Conservation (phyloP, 139 green algal species). For the Chlorella sp. region DNA sequence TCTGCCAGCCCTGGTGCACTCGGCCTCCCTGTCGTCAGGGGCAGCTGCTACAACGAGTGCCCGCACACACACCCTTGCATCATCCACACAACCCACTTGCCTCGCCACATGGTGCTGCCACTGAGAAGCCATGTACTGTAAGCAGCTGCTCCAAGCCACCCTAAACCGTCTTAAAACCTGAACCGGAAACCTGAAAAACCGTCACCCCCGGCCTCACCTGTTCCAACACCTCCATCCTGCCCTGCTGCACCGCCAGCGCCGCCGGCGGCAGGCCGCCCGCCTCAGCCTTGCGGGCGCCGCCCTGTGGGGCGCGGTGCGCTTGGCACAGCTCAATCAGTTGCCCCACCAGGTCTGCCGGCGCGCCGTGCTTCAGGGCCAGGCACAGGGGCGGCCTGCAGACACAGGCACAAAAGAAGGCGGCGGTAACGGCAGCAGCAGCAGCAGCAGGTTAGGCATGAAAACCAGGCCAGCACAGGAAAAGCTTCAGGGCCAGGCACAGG, state of each 20-base stretch:
- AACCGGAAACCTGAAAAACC: too few relatives aligned
- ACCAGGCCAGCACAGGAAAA: too few relatives aligned
- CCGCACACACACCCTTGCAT: too few relatives aligned
- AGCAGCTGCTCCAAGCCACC: too few relatives aligned
- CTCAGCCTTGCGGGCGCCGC: background rate
- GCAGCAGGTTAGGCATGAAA: background rate
- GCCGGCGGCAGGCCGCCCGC: background rate
- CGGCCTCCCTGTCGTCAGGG: too few relatives aligned
- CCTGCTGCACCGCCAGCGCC: background rate
- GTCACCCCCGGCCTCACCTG: background rate
- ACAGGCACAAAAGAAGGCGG: background rate
- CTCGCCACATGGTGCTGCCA: background rate
- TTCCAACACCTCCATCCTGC: background rate
- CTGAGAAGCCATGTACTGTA: too few relatives aligned
- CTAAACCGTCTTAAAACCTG: too few relatives aligned
- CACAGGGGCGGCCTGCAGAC: conserved; percentile 13
- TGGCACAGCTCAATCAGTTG: background rate
- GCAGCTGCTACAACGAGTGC: too few relatives aligned
- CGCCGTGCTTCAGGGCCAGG: background rate
- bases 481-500: too few relatives aligned
- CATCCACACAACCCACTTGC: background rate
- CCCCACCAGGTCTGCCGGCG: background rate
- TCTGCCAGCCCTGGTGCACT: too few relatives aligned
- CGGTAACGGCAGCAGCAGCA: background rate
- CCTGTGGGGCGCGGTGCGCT: background rate